phyloP scores from a whole-genome alignment of 345 rosid species.

The Populus simonii region DNA sequence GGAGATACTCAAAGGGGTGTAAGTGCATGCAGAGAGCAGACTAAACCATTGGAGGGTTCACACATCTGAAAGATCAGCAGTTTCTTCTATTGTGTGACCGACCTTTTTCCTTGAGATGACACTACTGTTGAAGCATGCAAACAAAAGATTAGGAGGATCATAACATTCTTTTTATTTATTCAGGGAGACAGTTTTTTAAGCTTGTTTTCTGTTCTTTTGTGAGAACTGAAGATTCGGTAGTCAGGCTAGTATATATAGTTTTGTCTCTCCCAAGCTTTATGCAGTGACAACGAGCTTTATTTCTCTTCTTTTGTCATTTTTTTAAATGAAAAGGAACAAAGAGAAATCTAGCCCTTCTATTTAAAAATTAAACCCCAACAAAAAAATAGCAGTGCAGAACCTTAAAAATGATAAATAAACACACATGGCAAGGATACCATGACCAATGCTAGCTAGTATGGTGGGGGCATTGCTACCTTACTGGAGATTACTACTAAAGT shows the following conservation, averaged over 20 bases:
- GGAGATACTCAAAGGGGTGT: neutral
- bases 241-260: conserved; percentile 25
- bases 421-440: no score
- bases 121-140: conserved; percentile 42
- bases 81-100: neutral
- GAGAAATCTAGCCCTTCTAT: neutral
- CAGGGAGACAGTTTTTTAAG: conserved; percentile 25
- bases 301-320: conserved; percentile 22
- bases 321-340: conserved; percentile 19
- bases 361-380: neutral
- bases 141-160: conserved; percentile 20
- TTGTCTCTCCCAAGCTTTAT: conserved; percentile 34
- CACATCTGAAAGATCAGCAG: neutral
- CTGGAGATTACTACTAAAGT: neutral
- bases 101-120: conserved; percentile 19
- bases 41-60: conserved; percentile 2
- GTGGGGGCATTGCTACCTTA: neutral
- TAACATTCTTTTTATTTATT: conserved; percentile 17
- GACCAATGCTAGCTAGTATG: neutral
- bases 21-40: neutral
- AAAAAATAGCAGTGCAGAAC: neutral
- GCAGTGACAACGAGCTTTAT: conserved; percentile 54
- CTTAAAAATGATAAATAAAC: neutral
- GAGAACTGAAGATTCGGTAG: conserved; percentile 49
- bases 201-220: conserved; percentile 33